A percentile compares a stretch with the other conserved stretches of the same genome.
phyloP scores from a whole-genome alignment of 306 rosid species.

The Corylus avellana region DNA sequence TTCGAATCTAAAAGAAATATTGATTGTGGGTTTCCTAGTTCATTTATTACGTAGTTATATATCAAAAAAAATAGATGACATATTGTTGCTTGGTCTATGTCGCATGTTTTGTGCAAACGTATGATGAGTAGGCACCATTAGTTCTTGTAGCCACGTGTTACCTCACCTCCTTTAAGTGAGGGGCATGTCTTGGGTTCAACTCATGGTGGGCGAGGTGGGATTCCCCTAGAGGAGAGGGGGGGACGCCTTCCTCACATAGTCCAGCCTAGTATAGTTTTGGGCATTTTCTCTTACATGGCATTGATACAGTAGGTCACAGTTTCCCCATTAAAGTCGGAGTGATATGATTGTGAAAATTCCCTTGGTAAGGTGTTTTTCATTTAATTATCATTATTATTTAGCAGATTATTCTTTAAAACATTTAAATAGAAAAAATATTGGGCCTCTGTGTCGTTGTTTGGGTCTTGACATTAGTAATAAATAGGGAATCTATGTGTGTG shows the following conservation, averaged over 20 bases:
- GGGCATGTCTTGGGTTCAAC: background rate
- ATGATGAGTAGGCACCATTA: background rate
- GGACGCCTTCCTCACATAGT: background rate
- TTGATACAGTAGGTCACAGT: slow-evolving; percentile 18
- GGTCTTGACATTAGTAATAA: slow-evolving; percentile 21
- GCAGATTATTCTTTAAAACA: slow-evolving; percentile 19
- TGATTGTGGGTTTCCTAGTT: background rate
- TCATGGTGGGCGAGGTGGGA: background rate
- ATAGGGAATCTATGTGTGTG: slow-evolving; percentile 16
- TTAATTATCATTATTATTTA: background rate
- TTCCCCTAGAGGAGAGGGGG: background rate
- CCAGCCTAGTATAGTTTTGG: background rate
- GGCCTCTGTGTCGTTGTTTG: slow-evolving; percentile 13
- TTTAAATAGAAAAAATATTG: background rate
- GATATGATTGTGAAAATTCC: slow-evolving; percentile 18
- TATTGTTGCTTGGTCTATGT: background rate
- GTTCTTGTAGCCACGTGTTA: background rate
- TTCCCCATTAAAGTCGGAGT: slow-evolving; percentile 13
- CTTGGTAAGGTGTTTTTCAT: slow-evolving; percentile 19
- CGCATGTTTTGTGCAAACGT: background rate
- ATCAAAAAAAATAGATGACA: background rate
- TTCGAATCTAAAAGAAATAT: background rate
- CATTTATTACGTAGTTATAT: background rate
- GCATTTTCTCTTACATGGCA: slow-evolving; percentile 17
- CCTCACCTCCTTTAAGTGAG: background rate